These are phyloP conservation scores for Rhizopus delemar DNA, from an alignment of 371 early-diverging fungal genomes.

Conservation along the genomic window DNA sequence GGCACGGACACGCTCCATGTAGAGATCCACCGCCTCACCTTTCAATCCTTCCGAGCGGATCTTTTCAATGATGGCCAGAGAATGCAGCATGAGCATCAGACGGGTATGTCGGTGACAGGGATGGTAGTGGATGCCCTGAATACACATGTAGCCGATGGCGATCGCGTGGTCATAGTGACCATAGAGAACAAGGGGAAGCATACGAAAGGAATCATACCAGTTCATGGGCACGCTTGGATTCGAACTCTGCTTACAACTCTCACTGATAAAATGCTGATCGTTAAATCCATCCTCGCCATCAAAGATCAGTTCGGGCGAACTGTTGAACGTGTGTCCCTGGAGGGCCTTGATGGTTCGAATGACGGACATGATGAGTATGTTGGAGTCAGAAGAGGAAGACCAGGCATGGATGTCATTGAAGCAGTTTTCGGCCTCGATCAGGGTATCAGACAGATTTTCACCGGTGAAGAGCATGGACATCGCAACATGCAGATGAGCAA, in stretches of 20 bases:
- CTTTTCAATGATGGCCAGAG: conserved; percentile 40
- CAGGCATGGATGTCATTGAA: conserved; percentile 43
- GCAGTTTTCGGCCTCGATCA: conserved; percentile 36
- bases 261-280: conserved; percentile 39
- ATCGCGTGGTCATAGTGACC: conserved; percentile 45
- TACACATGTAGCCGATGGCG: conserved; percentile 33
- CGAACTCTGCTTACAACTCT: conserved; percentile 38
- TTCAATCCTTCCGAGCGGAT: conserved; percentile 19
- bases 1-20: conserved; percentile 19
- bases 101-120: conserved; percentile 46
- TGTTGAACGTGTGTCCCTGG: conserved; percentile 37
- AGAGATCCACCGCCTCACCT: conserved; percentile 15
- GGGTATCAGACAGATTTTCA: conserved; percentile 20
- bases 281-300: conserved; percentile 50
- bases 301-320: conserved; percentile 29
- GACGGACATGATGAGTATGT: conserved; percentile 40
- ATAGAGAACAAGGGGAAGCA: conserved; percentile 43
- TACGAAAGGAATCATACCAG: conserved; percentile 44
- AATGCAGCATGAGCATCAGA: conserved; percentile 31
- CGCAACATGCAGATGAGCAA: conserved; percentile 34
- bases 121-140: conserved; percentile 31
- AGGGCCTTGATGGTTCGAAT: conserved; percentile 41
- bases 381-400: conserved; percentile 41
- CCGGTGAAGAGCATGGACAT: conserved; percentile 28
- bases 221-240: conserved; percentile 36